These are phyloP conservation scores for Xylaria polymorpha DNA, from an alignment of 2,329 filamentous ascomycete species.

Conservation along the genomic window DNA sequence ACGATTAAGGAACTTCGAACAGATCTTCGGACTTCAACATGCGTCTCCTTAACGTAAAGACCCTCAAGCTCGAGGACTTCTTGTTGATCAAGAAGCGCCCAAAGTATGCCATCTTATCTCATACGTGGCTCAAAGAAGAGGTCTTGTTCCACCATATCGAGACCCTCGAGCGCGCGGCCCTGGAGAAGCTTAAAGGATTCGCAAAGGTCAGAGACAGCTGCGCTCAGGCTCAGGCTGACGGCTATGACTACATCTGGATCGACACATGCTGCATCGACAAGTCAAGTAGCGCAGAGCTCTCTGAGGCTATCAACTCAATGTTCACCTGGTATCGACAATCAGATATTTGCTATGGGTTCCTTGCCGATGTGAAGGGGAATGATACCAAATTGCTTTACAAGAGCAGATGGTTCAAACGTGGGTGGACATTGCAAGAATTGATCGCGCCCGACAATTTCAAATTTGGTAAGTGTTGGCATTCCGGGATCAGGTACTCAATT, in stretches of 20 bases:
- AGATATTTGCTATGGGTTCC: slow-evolving; percentile 21
- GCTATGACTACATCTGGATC: slow-evolving; percentile 27
- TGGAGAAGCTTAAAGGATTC: slow-evolving; percentile 20
- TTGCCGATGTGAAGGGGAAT: slow-evolving; percentile 19
- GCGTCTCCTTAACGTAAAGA: slow-evolving; percentile 24
- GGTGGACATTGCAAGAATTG: slow-evolving; percentile 11
- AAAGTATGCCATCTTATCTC: slow-evolving; percentile 31
- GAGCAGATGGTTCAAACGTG: slow-evolving; percentile 25
- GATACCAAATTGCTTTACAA: not conserved
- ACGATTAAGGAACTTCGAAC: no score
- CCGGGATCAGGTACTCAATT: no score
- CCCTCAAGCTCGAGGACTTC: slow-evolving; percentile 18
- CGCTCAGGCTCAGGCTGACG: slow-evolving; percentile 3
- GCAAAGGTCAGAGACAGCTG: slow-evolving; percentile 7
- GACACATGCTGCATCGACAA: slow-evolving; percentile 34
- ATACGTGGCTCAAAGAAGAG: slow-evolving; percentile 29
- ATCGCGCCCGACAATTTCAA: slow-evolving; percentile 9
- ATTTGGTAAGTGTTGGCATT: not conserved
- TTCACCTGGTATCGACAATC: slow-evolving; percentile 26
- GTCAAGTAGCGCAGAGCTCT: slow-evolving; percentile 22
- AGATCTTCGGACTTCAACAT: not conserved
- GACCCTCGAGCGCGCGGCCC: not conserved
- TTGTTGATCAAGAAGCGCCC: slow-evolving; percentile 1
- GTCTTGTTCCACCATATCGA: slow-evolving; percentile 23
- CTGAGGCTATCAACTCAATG: not conserved